These are phyloP conservation scores for Agaricus blazei DNA, from an alignment of 768 basidiomycete species.

Conservation along the genomic window DNA sequence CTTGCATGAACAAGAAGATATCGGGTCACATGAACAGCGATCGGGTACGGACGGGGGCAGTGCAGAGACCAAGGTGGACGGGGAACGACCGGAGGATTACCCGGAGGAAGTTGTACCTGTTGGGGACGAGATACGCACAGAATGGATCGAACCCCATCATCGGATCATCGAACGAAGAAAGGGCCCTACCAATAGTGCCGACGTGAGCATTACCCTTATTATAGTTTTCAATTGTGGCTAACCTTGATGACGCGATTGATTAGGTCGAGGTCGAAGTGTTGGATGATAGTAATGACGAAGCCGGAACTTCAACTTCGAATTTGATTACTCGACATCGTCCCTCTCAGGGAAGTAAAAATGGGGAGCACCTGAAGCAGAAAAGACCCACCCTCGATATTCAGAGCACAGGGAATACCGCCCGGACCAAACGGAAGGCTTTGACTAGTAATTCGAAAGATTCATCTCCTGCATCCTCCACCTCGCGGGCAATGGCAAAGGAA, in stretches of 20 bases:
- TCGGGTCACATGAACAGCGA: neutral
- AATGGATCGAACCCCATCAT: conserved; percentile 25
- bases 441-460: neutral
- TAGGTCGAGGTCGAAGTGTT: conserved; percentile 5
- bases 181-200: conserved; percentile 17
- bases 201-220: conserved; percentile 20
- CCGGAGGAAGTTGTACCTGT: conserved; percentile 17
- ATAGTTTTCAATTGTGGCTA: neutral
- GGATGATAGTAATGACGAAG: neutral
- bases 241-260: neutral
- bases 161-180: conserved; percentile 20
- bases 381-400: conserved; percentile 16
- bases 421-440: conserved; percentile 8
- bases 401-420: conserved; percentile 16
- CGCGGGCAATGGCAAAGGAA: conserved; percentile 7
- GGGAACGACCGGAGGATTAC: conserved; percentile 12
- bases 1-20: neutral
- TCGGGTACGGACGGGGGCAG: conserved; percentile 8
- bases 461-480: conserved; percentile 4
- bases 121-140: conserved; percentile 14
- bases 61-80: conserved; percentile 9
- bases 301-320: conserved; percentile 32
- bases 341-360: conserved; percentile 20
- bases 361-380: conserved; percentile 16
- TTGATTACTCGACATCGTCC: conserved; percentile 58